Conservation (phyloP, 148 eudicot genomes). For the Rhododendron mucronatum region DNA sequence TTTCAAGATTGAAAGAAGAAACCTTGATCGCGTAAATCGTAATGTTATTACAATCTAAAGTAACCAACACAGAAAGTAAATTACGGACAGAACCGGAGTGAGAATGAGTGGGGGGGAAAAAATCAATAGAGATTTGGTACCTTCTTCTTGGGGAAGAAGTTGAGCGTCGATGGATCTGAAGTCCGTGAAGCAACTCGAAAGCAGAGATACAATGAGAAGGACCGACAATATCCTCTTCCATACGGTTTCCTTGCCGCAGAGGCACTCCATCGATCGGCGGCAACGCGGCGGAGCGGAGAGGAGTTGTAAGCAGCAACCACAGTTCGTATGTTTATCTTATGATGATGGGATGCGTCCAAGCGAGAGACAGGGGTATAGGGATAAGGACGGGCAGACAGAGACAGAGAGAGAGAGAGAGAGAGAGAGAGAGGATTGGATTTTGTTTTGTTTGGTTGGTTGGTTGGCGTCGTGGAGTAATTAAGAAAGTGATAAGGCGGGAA, state of each 20-base stretch:
- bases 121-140: neutral
- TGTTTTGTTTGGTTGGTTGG: neutral
- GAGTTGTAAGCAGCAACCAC: neutral
- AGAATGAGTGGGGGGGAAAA: neutral
- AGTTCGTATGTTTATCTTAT: no score
- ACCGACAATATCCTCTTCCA: neutral
- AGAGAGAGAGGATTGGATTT: neutral
- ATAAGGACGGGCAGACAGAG: no score
- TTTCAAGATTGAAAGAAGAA: neutral
- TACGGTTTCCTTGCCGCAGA: neutral
- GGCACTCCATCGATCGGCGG: constrained; percentile 1
- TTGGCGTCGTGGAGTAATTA: neutral
- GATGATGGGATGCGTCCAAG: neutral
- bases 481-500: neutral
- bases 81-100: neutral
- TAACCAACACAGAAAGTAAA: neutral
- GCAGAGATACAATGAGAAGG: neutral
- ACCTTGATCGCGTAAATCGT: no score
- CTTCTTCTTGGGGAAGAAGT: constrained; percentile 42
- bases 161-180: constrained; percentile 20
- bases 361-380: neutral
- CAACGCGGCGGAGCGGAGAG: neutral
- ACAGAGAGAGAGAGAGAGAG: neutral
- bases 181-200: constrained; percentile 10
- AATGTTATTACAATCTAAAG: no score